Conservation (phyloP, 2,329 filamentous ascomycete species). For the Sporothrix globosa region DNA sequence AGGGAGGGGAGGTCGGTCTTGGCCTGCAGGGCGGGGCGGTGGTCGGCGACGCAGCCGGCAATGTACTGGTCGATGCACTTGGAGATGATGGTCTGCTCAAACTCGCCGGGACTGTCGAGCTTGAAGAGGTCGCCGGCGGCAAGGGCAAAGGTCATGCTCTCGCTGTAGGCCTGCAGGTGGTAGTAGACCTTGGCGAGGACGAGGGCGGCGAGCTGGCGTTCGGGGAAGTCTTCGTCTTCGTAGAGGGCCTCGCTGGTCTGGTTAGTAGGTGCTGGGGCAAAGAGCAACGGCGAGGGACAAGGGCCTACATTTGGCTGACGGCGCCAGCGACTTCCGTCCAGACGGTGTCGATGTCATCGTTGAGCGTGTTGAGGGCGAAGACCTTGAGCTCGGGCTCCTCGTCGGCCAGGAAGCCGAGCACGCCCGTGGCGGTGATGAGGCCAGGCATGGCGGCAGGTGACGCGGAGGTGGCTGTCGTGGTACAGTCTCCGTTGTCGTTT, state of each 20-base stretch:
- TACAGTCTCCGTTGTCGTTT: too few species aligned
- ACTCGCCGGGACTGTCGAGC: slow-evolving; percentile 87
- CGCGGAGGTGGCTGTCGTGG: too few species aligned
- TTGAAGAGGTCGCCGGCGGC: slow-evolving; percentile 94
- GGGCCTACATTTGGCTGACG: slow-evolving; percentile 81
- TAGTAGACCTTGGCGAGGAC: slow-evolving; percentile 99
- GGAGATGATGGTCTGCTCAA: slow-evolving; percentile 98
- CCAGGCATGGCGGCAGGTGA: slow-evolving; percentile 73
- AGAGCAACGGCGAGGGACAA: background rate
- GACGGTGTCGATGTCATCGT: slow-evolving; percentile 93
- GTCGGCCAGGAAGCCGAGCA: slow-evolving; percentile 93
- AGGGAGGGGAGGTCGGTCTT: slow-evolving; percentile 64
- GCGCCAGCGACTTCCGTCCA: slow-evolving; percentile 97
- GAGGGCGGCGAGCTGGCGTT: slow-evolving; percentile 90
- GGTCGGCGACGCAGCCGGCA: slow-evolving; percentile 63
- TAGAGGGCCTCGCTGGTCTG: slow-evolving; percentile 83
- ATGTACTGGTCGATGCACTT: slow-evolving; percentile 99
- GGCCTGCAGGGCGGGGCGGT: slow-evolving; percentile 51
- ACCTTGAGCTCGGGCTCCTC: slow-evolving; percentile 92
- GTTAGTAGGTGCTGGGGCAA: background rate
- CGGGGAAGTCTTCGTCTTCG: slow-evolving; percentile 92
- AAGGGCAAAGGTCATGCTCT: slow-evolving; percentile 97
- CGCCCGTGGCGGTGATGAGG: slow-evolving; percentile 89
- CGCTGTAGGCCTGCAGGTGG: slow-evolving; percentile 97
- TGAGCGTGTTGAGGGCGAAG: slow-evolving; percentile 92